These are phyloP conservation scores for Hysterium pulicare DNA, from an alignment of 2,329 filamentous ascomycete species.

Conservation along the genomic window DNA sequence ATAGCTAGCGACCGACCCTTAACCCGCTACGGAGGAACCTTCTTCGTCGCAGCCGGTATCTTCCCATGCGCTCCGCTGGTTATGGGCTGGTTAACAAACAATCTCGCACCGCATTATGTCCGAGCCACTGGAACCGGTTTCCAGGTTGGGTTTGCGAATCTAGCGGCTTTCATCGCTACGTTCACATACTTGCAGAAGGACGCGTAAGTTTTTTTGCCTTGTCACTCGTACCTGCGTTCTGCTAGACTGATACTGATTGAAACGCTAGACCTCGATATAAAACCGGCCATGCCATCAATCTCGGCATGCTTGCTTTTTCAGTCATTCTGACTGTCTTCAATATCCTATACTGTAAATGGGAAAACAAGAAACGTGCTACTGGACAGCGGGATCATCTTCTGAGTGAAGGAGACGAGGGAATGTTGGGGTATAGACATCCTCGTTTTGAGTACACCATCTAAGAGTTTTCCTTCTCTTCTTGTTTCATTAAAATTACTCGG, in stretches of 20 bases:
- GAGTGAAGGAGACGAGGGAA: slow-evolving; percentile 18
- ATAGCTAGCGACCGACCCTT: slow-evolving; percentile 37
- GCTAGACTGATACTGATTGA: neutral
- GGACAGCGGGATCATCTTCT: slow-evolving; percentile 22
- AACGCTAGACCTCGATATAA: slow-evolving; percentile 15
- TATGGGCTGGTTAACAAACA: slow-evolving; percentile 46
- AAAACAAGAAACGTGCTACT: slow-evolving; percentile 22
- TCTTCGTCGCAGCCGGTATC: slow-evolving; percentile 42
- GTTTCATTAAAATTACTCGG: no score
- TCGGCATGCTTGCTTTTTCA: slow-evolving; percentile 23
- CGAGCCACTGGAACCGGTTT: slow-evolving; percentile 51
- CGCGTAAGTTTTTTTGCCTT: slow-evolving; percentile 20
- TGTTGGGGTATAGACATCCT: slow-evolving; percentile 28
- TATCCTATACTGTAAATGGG: slow-evolving; percentile 24
- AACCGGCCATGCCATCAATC: slow-evolving; percentile 22
- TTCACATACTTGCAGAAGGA: slow-evolving; percentile 51
- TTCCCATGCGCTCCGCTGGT: slow-evolving; percentile 36
- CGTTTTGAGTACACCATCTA: slow-evolving; percentile 26
- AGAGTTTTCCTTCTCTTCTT: no score
- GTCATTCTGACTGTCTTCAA: slow-evolving; percentile 18
- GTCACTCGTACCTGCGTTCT: slow-evolving; percentile 1
- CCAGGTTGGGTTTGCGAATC: slow-evolving; percentile 47
- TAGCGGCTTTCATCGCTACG: slow-evolving; percentile 49
- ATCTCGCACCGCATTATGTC: slow-evolving; percentile 55
- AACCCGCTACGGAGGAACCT: slow-evolving; percentile 39